Percentiles rank a stretch among this genome's conserved stretches.
phyloP scores from a whole-genome alignment of 2,329 filamentous ascomycete species.

The Calonectria honghensis region DNA sequence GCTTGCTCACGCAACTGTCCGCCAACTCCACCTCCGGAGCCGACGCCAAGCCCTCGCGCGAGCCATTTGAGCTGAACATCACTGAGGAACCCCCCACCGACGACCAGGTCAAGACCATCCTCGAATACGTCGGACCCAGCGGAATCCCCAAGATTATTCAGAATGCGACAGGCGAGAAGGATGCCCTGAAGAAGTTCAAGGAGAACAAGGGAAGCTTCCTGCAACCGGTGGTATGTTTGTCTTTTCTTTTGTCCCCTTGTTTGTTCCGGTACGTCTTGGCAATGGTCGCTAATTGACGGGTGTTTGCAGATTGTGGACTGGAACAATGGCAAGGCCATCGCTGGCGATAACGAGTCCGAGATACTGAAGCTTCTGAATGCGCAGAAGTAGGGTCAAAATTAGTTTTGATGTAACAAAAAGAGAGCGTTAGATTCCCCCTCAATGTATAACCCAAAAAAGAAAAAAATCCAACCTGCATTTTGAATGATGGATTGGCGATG shows the following conservation, averaged over 20 bases:
- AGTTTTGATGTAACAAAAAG: slow-evolving; percentile 45
- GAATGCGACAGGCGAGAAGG: slow-evolving; percentile 83
- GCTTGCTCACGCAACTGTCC: slow-evolving; percentile 87
- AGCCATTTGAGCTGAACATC: slow-evolving; percentile 90
- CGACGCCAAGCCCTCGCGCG: slow-evolving; percentile 70
- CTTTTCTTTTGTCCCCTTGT: neutral
- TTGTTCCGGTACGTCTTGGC: neutral
- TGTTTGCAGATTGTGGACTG: slow-evolving; percentile 83
- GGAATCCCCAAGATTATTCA: slow-evolving; percentile 79
- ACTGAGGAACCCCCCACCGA: slow-evolving; percentile 86
- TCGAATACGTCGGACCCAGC: slow-evolving; percentile 84
- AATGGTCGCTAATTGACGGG: slow-evolving; percentile 12
- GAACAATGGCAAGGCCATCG: slow-evolving; percentile 89
- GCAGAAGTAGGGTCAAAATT: slow-evolving; percentile 60
- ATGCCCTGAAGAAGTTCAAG: slow-evolving; percentile 88
- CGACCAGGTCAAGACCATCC: slow-evolving; percentile 88
- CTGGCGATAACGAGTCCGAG: slow-evolving; percentile 89
- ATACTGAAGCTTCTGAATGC: slow-evolving; percentile 87
- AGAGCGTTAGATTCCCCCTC: slow-evolving; percentile 41
- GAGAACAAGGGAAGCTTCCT: slow-evolving; percentile 81
- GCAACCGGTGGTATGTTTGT: slow-evolving; percentile 81
- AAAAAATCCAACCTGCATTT: neutral
- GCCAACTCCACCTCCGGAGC: slow-evolving; percentile 80
- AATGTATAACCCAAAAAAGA: slow-evolving; percentile 42
- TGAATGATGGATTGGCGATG: slow-evolving; percentile 13